Base-by-base conservation (phyloP, 2,329 filamentous ascomycete genomes). In the Penicillium sp. region DNA sequence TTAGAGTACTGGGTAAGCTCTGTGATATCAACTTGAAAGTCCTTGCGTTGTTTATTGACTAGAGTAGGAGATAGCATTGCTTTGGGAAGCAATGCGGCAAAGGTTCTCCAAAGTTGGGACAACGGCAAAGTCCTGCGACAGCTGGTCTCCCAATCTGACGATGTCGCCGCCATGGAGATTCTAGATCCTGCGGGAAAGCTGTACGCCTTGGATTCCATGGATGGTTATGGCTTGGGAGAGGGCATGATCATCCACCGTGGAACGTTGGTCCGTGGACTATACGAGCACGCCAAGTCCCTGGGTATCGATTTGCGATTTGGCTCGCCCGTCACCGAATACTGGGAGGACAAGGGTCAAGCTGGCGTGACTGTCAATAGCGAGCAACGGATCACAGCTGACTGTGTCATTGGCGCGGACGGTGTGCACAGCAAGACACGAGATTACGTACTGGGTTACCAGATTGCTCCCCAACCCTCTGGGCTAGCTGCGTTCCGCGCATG, bases 341-440 rank as follows among this genome's bases (percentile, higher is more conserved):
- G 54, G 54, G 54, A 60, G 31, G 38, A 49, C 6, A 49, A 57
- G 15, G 4, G 12, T 19, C 27, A 44, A 19, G 54, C 58, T 9
- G 58, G 54, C 2, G 54, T 54, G 13, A 41, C 9, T 15, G 23
- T 51, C 17, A 48, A 57, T 36, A 41, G 42, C 5, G 41, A 53
- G 12, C n/a, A 47, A 23, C 19, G 47, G 5, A 38, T 60, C 12
- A 13, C 49, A 4, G 54, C 42, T 1, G 53, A 60, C 38, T 60
- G 54, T 17, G 54, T 57, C 49, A 53, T 57, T n/a, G 58, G 42
- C 6, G 35, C 39, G 4, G 58, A 60, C 31, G 54, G 58, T 0
- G 41, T 57, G n/a, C 53, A 60, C 33, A 57, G 58, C 42, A 36
- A 27, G 17, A 47, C 44, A 15, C 29, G n/a, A 1, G 44, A 47